These are phyloP conservation scores for Sequoia sempervirens DNA, from an alignment of 75 land plant species.

Conservation along the genomic window DNA sequence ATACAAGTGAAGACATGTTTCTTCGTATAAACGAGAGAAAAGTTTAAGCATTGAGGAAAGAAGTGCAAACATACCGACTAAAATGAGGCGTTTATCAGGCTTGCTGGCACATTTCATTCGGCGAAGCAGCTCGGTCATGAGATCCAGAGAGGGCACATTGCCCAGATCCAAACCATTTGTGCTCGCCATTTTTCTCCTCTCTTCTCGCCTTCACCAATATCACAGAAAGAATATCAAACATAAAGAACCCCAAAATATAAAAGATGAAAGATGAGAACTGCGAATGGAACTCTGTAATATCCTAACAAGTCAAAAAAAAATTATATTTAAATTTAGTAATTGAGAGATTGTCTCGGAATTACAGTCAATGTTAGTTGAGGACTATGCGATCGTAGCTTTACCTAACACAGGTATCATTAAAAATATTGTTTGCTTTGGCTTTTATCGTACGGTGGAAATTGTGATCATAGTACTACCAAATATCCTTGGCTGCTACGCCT, in stretches of 20 bases:
- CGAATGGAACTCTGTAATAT: not conserved
- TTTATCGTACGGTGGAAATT: too few species aligned
- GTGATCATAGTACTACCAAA: too few species aligned
- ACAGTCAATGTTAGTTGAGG: too few species aligned
- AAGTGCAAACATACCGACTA: slow-evolving; percentile 47
- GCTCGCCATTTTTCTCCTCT: not conserved
- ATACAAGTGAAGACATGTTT: not conserved
- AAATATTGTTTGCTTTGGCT: too few species aligned
- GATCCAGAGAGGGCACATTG: slow-evolving; percentile 62
- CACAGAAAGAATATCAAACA: not conserved
- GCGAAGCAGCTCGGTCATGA: slow-evolving; percentile 80
- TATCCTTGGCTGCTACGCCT: too few species aligned
- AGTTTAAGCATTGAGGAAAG: too few species aligned
- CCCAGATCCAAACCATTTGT: slow-evolving; percentile 37
- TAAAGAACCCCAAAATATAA: not conserved
- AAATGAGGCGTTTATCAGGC: slow-evolving; percentile 83
- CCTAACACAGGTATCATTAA: too few species aligned
- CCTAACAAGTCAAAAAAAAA: not conserved
- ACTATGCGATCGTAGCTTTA: too few species aligned
- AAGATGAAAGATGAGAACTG: too few species aligned
- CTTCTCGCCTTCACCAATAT: not conserved
- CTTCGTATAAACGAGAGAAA: not conserved
- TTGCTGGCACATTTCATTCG: slow-evolving; percentile 77
- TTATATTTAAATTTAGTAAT: not conserved
- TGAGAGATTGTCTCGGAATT: too few species aligned